phyloP scores from a whole-genome alignment of 192 early-diverging fungal genomes.

The Kickxella alabastrina region DNA sequence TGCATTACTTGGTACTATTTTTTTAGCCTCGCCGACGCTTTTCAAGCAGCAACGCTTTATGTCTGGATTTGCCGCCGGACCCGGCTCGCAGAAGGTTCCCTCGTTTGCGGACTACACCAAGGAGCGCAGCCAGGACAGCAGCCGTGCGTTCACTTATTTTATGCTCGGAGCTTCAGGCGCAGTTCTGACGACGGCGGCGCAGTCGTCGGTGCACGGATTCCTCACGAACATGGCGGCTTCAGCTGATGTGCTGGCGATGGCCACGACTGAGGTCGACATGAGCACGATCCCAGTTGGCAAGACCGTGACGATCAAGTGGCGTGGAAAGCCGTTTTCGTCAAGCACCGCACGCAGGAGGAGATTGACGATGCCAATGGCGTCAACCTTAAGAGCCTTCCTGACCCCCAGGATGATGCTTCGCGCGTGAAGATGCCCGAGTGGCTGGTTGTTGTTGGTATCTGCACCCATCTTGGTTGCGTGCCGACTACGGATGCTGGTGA shows the following conservation, averaged over 20 bases:
- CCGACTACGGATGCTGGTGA: constrained; percentile 98
- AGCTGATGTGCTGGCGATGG: constrained; percentile 96
- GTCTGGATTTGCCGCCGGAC: constrained; percentile 55
- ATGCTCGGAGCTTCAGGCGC: constrained; percentile 89
- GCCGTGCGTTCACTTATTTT: constrained; percentile 84
- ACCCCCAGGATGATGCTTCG: constrained; percentile 89
- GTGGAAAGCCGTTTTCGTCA: constrained; percentile 98
- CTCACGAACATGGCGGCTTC: constrained; percentile 88
- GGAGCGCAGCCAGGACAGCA: constrained; percentile 59
- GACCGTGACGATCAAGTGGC: constrained; percentile 98
- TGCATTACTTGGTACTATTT: not conserved
- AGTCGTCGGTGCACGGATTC: constrained; percentile 79
- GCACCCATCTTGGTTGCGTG: constrained; percentile 91
- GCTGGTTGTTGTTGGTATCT: constrained; percentile 93
- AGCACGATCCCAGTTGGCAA: constrained; percentile 91
- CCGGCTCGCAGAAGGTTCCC: constrained; percentile 64
- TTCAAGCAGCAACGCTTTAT: constrained; percentile 52
- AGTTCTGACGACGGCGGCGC: constrained; percentile 76
- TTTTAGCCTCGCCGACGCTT: constrained; percentile 24
- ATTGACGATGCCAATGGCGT: constrained; percentile 88
- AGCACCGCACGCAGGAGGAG: constrained; percentile 92
- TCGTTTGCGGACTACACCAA: constrained; percentile 77
- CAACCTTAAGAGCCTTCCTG: constrained; percentile 74
- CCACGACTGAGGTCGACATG: constrained; percentile 95
- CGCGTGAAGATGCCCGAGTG: constrained; percentile 89